Evolutionary conservation across 2,329 filamentous ascomycete species (phyloP), one percentile per base, ranked within the genome.

Genomic region (Ceratocystis alfenasii): DNA sequence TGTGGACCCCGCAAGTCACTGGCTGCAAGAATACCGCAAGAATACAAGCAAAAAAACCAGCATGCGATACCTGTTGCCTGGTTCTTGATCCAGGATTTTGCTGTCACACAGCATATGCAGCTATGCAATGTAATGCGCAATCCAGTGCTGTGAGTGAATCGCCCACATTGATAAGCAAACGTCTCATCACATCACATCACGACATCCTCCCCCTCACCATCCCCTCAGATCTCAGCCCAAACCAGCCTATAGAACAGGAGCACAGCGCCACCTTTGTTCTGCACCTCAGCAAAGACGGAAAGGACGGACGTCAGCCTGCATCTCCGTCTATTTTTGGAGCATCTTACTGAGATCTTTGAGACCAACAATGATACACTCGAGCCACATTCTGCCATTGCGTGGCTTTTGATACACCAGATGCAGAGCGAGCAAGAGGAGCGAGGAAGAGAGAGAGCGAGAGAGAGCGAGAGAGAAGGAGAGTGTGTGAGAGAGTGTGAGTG

Each of bases 211-310:
- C 10, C 36, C 8, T 36, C 36, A 36, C 3, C 36, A 36, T 12
- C 36, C 36, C 46, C 6, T 50, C n/a, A 53, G 7, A 53, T 53
- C n/a, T 20, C n/a, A 53, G 8, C n/a, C n/a, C 48, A n/a, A n/a
- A 2, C 15, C 53, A 57, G 12, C 28, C 55, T 36, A 59, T 59
- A 59, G 28, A 30, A 59, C 28, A n/a, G 55, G 22, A n/a, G 28
- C 28, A 59, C 55, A 59, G 55, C 15, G 33, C 55, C 30, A 4
- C 28, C 17, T 59, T 59, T 12, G 15, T 57, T 6, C 55, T 59
- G 28, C 55, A 59, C 28, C 55, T 59, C 55, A 59, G 55, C 28
- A 30, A 59, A 33, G 55, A 59, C 17, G 28, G 55, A 59, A 59
- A 59, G 30, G 6, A n/a, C 28, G 55, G 55, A 20, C 55, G 55